Percentiles rank a stretch among this genome's conserved stretches.
These are phyloP conservation scores for Angomonas deanei DNA, from an alignment of 208 protist genomes.

Conservation along the genomic window DNA sequence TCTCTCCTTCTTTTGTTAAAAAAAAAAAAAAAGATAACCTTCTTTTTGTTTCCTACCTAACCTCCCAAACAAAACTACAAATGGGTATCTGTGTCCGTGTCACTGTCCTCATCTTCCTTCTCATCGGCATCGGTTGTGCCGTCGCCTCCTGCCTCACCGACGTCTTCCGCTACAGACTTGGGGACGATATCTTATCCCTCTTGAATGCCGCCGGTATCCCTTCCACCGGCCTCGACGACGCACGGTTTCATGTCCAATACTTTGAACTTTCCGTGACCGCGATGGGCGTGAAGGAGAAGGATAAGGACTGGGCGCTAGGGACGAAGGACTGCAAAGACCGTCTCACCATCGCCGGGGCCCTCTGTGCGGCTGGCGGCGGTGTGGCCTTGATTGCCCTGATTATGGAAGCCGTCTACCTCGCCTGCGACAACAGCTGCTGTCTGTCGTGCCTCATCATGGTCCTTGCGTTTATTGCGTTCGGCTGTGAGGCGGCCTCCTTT, in stretches of 20 bases:
- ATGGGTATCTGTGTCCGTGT: neutral
- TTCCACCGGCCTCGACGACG: too few species aligned
- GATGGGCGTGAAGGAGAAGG: neutral
- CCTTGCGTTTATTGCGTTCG: slow-evolving; percentile 9
- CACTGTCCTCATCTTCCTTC: slow-evolving; percentile 4
- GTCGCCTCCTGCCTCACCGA: slow-evolving; percentile 9
- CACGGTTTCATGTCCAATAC: neutral
- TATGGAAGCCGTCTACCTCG: neutral
- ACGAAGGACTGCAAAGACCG: neutral
- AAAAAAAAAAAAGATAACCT: too few species aligned
- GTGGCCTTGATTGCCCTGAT: neutral
- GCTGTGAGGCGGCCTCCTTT: slow-evolving; percentile 3
- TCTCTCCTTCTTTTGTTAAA: too few species aligned
- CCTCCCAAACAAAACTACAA: neutral
- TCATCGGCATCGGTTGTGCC: slow-evolving; percentile 7
- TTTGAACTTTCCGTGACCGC: neutral
- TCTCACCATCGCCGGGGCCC: neutral
- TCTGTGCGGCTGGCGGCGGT: neutral
- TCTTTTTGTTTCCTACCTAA: slow-evolving; percentile 6
- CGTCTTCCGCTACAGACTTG: neutral
- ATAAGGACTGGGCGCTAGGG: neutral
- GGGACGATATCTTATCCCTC: neutral
- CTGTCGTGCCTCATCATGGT: neutral
- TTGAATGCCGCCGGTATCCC: too few species aligned
- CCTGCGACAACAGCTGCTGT: slow-evolving; percentile 2